phyloP scores from a whole-genome alignment of 2,329 filamentous ascomycete species.

The Lachnellula cervina region DNA sequence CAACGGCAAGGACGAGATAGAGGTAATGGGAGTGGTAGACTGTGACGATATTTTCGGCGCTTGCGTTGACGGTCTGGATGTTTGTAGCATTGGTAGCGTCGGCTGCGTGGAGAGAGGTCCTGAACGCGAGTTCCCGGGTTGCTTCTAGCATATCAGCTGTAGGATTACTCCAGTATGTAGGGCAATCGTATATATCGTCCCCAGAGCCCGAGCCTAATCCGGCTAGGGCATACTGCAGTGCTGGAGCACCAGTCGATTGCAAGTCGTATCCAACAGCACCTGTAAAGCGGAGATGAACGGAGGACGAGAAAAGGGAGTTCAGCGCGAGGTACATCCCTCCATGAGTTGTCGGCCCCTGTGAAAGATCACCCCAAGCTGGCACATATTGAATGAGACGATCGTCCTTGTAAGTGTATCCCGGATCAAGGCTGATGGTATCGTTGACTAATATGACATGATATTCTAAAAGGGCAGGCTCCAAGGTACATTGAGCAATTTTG shows the following conservation, averaged over 20 bases:
- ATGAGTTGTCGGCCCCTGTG: neutral
- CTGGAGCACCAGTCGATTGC: neutral
- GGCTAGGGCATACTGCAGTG: neutral
- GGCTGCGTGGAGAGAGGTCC: constrained; percentile 4
- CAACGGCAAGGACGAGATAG: neutral
- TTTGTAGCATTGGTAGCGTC: neutral
- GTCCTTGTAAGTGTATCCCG: neutral
- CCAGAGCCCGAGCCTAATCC: neutral
- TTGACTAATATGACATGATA: neutral
- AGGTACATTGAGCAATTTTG: neutral
- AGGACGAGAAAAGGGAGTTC: neutral
- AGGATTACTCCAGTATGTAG: constrained; percentile 9
- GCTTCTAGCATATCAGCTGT: constrained; percentile 10
- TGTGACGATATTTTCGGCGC: neutral
- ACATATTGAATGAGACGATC: constrained; percentile 1
- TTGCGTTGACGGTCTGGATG: neutral
- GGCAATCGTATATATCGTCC: neutral
- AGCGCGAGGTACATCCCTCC: constrained; percentile 1
- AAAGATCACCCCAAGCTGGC: neutral
- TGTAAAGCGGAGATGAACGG: neutral
- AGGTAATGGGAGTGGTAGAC: constrained; percentile 2
- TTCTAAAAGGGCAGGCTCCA: neutral
- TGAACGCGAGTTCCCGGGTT: constrained; percentile 8
- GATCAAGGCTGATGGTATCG: neutral
- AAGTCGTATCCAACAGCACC: neutral